phyloP scores from a whole-genome alignment of 345 rosid genomes.

The Ceriops zippeliana region DNA sequence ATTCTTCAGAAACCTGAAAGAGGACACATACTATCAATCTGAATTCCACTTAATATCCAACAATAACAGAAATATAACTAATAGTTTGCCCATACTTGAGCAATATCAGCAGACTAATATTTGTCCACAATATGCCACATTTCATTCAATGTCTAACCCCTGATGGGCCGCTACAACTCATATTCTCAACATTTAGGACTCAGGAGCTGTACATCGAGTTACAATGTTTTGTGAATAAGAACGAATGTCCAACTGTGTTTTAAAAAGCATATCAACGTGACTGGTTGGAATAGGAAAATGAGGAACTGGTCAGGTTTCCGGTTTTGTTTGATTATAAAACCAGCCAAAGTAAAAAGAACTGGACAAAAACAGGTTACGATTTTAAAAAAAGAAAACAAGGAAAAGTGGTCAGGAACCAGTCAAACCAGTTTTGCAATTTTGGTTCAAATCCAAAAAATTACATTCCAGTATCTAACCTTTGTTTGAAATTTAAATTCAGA shows the following conservation, averaged over 20 bases:
- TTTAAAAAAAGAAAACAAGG: background rate
- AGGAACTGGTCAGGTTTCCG: no score
- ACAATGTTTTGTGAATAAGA: no score
- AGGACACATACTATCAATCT: conserved; percentile 13
- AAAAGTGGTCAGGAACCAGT: background rate
- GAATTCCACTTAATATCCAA: background rate
- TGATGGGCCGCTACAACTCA: background rate
- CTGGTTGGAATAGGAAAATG: no score
- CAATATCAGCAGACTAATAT: background rate
- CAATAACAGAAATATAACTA: background rate
- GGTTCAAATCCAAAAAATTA: no score
- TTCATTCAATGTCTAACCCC: background rate
- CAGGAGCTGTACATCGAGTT: background rate
- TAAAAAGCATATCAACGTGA: no score
- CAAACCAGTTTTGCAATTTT: no score
- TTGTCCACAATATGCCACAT: background rate
- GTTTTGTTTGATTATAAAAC: no score
- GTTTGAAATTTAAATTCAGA: no score
- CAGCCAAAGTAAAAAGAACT: no score
- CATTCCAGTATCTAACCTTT: no score
- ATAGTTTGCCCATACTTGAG: background rate
- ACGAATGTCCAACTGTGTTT: no score
- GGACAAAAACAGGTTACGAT: background rate
- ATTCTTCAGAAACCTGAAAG: conserved; percentile 87
- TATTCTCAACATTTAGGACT: background rate